These are phyloP conservation scores for Sclerotinia subarctica DNA, from an alignment of 2,329 filamentous ascomycete species.

Conservation along the genomic window DNA sequence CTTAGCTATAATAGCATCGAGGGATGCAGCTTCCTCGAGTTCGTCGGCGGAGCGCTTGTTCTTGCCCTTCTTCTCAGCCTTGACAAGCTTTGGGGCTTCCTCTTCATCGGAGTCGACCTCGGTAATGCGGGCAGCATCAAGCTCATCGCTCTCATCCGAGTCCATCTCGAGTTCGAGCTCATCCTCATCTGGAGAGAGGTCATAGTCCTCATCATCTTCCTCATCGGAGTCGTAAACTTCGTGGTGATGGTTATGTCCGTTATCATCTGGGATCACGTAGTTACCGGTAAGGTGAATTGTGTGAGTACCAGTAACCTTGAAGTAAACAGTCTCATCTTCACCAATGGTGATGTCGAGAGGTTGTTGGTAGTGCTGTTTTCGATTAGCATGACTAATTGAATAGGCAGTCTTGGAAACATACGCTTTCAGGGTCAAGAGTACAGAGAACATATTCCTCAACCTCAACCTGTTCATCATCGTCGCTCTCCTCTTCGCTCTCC, in stretches of 20 bases:
- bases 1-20: constrained; percentile 85
- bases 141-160: constrained; percentile 68
- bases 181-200: constrained; percentile 75
- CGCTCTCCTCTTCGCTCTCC: constrained; percentile 50
- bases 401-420: constrained; percentile 46
- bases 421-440: constrained; percentile 89
- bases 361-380: constrained; percentile 82
- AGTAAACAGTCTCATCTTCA: constrained; percentile 87
- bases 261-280: constrained; percentile 73
- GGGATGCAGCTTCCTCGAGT: constrained; percentile 58
- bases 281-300: constrained; percentile 92
- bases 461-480: constrained; percentile 61
- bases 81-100: constrained; percentile 61
- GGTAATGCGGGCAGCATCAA: constrained; percentile 77
- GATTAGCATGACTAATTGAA: constrained; percentile 34
- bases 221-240: constrained; percentile 61
- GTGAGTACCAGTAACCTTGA: constrained; percentile 87
- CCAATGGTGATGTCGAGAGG: constrained; percentile 87
- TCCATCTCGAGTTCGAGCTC: constrained; percentile 59
- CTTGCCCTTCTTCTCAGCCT: constrained; percentile 57
- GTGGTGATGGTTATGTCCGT: constrained; percentile 52
- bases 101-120: constrained; percentile 82
- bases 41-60: constrained; percentile 89
- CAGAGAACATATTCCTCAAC: constrained; percentile 91
- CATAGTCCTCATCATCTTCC: constrained; percentile 70